phyloP scores from a whole-genome alignment of 2,329 filamentous ascomycete species.

The Fusarium marasasianum region DNA sequence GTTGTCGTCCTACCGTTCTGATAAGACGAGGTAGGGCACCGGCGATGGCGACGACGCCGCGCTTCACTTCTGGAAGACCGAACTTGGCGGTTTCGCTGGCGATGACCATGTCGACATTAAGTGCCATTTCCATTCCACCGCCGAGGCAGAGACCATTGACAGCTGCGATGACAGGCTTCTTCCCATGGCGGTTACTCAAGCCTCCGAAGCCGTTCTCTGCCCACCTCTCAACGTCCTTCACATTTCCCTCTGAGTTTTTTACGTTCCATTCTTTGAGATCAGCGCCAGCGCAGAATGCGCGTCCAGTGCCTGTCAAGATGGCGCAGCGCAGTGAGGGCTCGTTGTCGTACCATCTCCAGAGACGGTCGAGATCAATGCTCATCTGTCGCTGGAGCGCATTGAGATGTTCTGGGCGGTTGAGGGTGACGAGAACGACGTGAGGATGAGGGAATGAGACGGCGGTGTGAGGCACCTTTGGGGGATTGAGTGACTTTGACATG shows the following conservation, averaged over 20 bases:
- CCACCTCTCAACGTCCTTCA: slow-evolving; percentile 53
- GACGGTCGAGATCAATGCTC: slow-evolving; percentile 58
- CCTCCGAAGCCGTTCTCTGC: slow-evolving; percentile 65
- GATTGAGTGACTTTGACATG: slow-evolving; percentile 46
- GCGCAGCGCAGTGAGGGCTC: slow-evolving; percentile 69
- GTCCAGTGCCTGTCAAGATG: slow-evolving; percentile 68
- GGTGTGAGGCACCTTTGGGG: slow-evolving; percentile 54
- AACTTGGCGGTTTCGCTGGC: slow-evolving; percentile 67
- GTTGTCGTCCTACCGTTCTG: slow-evolving; percentile 69
- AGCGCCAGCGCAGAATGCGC: slow-evolving; percentile 74
- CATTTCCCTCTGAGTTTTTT: slow-evolving; percentile 47
- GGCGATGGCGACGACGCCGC: slow-evolving; percentile 75
- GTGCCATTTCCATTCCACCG: slow-evolving; percentile 77
- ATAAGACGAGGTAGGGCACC: slow-evolving; percentile 74
- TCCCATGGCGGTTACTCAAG: slow-evolving; percentile 69
- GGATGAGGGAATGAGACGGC: slow-evolving; percentile 61
- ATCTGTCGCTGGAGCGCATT: slow-evolving; percentile 63
- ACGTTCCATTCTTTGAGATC: slow-evolving; percentile 72
- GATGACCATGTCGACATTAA: slow-evolving; percentile 76
- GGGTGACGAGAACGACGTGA: slow-evolving; percentile 66
- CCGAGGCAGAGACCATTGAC: slow-evolving; percentile 79
- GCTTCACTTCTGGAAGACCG: slow-evolving; percentile 73
- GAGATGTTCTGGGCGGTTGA: slow-evolving; percentile 66
- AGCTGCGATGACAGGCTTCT: slow-evolving; percentile 78
- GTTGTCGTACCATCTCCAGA: slow-evolving; percentile 70